Evolutionary conservation across 345 rosid species (phyloP).

Genomic region (Eucalyptus virginea): DNA sequence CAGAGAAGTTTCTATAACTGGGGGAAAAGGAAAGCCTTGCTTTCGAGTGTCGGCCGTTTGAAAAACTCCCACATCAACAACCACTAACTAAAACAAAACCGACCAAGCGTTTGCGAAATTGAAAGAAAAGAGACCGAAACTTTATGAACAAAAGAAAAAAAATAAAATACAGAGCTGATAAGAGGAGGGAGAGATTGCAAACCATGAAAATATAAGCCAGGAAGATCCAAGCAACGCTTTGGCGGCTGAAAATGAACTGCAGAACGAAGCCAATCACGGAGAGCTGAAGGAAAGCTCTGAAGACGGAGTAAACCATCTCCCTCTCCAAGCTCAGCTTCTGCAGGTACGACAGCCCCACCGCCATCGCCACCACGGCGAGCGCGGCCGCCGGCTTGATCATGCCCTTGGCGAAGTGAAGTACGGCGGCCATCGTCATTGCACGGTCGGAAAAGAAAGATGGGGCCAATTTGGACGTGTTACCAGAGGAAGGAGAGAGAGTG

Average conservation of each 20-base stretch:
- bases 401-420: constrained; percentile 7
- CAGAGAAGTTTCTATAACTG: neutral
- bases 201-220: constrained; percentile 90
- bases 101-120: neutral
- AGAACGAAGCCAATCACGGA: constrained; percentile 83
- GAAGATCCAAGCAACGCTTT: constrained; percentile 45
- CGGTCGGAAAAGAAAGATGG: neutral
- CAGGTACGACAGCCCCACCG: constrained; percentile 39
- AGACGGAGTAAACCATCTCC: constrained; percentile 67
- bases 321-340: constrained; percentile 62
- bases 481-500: neutral
- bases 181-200: neutral
- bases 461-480: neutral
- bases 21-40: neutral
- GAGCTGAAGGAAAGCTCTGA: constrained; percentile 71
- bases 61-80: neutral
- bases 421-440: neutral
- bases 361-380: constrained; percentile 57
- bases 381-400: constrained; percentile 83
- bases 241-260: constrained; percentile 62
- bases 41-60: neutral
- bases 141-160: neutral
- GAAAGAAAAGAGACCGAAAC: neutral
- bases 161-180: neutral
- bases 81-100: neutral